Conservation (phyloP, 73 alveolate genomes). For the Tetrahymena thermophila region DNA sequence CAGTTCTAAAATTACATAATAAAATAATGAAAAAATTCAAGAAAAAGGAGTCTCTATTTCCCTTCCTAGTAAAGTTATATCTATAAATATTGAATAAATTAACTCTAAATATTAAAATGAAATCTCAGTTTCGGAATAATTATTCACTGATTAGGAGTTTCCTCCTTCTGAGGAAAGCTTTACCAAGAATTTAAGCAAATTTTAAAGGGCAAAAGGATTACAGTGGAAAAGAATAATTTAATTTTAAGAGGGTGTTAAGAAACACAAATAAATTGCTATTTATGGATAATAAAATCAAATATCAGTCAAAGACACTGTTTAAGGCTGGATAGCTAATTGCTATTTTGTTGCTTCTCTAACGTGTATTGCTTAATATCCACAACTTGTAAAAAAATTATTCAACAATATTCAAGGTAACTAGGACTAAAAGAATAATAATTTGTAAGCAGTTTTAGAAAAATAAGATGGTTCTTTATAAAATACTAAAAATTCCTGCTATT, state of each 20-base stretch:
- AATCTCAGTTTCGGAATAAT: neutral
- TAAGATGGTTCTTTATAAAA: neutral
- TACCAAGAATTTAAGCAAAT: neutral
- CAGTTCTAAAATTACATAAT: neutral
- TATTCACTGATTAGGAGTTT: neutral
- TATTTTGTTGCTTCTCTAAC: neutral
- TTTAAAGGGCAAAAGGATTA: neutral
- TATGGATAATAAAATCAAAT: neutral
- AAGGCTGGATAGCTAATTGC: neutral
- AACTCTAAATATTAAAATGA: neutral
- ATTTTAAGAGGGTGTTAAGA: neutral
- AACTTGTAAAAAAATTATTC: neutral
- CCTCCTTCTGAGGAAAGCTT: neutral
- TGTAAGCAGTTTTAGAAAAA: neutral
- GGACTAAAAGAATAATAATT: neutral
- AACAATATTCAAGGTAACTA: neutral
- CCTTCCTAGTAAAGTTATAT: neutral
- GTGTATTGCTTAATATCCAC: neutral
- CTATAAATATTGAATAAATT: neutral
- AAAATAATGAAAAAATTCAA: no score
- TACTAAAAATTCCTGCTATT: neutral
- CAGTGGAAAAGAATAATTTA: neutral
- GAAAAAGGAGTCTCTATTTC: neutral
- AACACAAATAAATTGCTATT: neutral
- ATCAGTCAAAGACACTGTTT: neutral